Evolutionary conservation across 768 basidiomycete genomes (phyloP), one percentile per base, ranked within the genome.

Genomic region (Daedaleopsis nitida): DNA sequence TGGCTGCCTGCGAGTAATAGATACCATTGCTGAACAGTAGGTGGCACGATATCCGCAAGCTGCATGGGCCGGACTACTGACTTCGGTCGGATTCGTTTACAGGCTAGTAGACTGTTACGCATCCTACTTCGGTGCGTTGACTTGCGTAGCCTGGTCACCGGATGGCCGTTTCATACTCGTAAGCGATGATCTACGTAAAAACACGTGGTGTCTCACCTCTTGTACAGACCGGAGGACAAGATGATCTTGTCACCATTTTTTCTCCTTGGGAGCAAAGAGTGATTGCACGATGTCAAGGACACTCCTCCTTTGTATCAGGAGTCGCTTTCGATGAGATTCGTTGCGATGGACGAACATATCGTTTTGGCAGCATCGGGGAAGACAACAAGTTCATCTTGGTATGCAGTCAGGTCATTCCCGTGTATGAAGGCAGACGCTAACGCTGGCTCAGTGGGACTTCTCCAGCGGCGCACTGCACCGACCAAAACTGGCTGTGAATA

Each of bases 361-460:
- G 96, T 9, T 98, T 99, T 69, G 94, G 91, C 2, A 96, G 93
- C 69, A 94, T 98, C 3, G 97, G 95, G 17, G 96, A 98, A 73
- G 97, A 99, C 68, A 97, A 96, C 72, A 96, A 96, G 72, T 70
- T 99, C 5, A 91, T 97, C 47, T 70, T 98, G 65, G 95, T 95
- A 71, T 56, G 85, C 73, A 19, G 53, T 12, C n/a, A 14, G 11
- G 27, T 45, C 39, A 27, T 16, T 23, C 58, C 17, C 59, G 6
- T 64, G 5, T n/a, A n/a, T 38, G 19, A 49, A 24, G 44, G 21
- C 42, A 66, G 47, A 75, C 58, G 42, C 59, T 13, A 50, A 42
- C 47, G 16, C n/a, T 50, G 38, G 34, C 43, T 5, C 65, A 94
- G 92, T 98, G 95, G 95, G 95, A 96, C 73, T 97, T 96, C 70